These are phyloP conservation scores for Periconia sp. DNA, from an alignment of 2,329 filamentous ascomycete genomes.

Conservation along the genomic window DNA sequence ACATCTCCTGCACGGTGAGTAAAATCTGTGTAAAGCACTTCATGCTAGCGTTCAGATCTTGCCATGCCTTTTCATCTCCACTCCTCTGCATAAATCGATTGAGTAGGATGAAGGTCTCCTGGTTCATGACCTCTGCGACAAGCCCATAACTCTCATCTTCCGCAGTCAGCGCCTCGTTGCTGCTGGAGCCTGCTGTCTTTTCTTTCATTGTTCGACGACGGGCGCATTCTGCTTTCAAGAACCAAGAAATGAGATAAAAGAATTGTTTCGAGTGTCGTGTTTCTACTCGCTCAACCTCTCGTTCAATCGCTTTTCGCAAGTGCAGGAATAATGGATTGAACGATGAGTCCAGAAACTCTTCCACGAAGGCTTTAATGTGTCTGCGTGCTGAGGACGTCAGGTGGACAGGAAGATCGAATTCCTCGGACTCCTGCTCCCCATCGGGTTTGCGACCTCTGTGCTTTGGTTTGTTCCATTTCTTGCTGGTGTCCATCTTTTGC, in stretches of 20 bases:
- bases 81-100: conserved; percentile 82
- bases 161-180: conserved; percentile 44
- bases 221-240: conserved; percentile 81
- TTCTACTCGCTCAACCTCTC: conserved; percentile 82
- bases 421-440: conserved; percentile 52
- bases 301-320: conserved; percentile 85
- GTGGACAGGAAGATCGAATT: conserved; percentile 75
- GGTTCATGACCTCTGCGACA: conserved; percentile 87
- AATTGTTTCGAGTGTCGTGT: conserved; percentile 82
- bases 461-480: conserved; percentile 86
- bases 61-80: conserved; percentile 85
- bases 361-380: conserved; percentile 80
- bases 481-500: conserved; percentile 87
- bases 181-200: conserved; percentile 58
- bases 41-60: conserved; percentile 85
- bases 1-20: conserved; percentile 91
- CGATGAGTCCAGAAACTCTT: conserved; percentile 91
- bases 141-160: conserved; percentile 80
- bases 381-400: conserved; percentile 77
- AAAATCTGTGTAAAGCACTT: conserved; percentile 94
- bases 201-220: conserved; percentile 65
- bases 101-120: conserved; percentile 91
- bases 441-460: conserved; percentile 51
- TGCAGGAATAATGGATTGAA: conserved; percentile 90
- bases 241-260: conserved; percentile 93